Base-by-base conservation (phyloP, 208 protist species). In the Trypanosoma platydactyli region DNA sequence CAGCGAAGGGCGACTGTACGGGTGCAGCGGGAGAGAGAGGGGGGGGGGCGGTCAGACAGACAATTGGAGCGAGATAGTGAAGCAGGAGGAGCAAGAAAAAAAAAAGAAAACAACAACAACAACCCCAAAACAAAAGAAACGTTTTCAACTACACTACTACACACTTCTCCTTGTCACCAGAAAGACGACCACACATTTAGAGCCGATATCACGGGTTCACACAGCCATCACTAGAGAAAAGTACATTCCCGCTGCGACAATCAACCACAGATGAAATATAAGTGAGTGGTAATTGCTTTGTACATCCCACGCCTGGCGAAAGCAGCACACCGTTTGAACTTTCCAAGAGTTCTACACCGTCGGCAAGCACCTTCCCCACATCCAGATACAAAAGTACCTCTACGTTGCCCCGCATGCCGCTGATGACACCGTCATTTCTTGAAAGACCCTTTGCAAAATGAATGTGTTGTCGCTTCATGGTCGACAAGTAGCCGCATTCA, bases 281-380 rank as follows among this genome's bases (percentile, higher is more conserved):
- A 41, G 29, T 49, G 3, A 95, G 69, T 1, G 90, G 87, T 40
- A 95, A 73, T 63, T 77, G 73, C 6, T 69, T 54, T 0, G 84
- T 89, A 24, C 64, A 29, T 12, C 77, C 80, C 6, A 92, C 63
- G 7, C 94, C 94, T n/a, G 88, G 65, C 0, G 90, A 90, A 0
- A 97, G 69, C 6, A 97, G 58, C 11, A 97, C 94, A 13, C 83
- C 84, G 68, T 97, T 97, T n/a, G 58, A 24, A 62, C 83, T 94
- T 62, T 89, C 72, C 51, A 76, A 87, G 2, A 97, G 67, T 18
- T 68, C 41, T 30, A 97, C 71, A 9, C 83, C 83, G 51, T 96
- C 89, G 1, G 35, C 40, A n/a, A 97, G 48, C 6, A 60, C 38
- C 49, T 76, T 77, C 1, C 52, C 55, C 0, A 96, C 76, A 58